A percentile compares a stretch with the other conserved stretches of the same genome.
These are phyloP conservation scores for Nakazawaea ambrosiae DNA, from an alignment of 805 yeast species.

Conservation along the genomic window DNA sequence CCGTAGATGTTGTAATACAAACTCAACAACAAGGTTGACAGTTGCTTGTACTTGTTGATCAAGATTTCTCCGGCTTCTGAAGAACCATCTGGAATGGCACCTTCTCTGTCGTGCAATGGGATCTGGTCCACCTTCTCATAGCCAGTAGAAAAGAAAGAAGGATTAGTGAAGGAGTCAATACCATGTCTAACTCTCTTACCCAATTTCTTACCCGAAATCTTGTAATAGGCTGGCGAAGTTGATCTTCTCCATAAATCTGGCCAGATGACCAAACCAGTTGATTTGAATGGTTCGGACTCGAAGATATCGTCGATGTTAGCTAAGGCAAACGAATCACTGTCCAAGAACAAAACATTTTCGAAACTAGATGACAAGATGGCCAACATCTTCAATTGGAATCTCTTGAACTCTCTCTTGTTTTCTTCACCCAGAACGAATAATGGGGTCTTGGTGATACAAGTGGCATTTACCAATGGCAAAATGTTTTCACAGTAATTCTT, in stretches of 20 bases:
- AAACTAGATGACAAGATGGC: constrained; percentile 37
- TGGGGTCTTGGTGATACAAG: constrained; percentile 48
- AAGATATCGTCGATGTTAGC: constrained; percentile 30
- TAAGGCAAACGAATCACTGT: constrained; percentile 37
- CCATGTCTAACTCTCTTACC: constrained; percentile 30
- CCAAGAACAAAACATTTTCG: constrained; percentile 38
- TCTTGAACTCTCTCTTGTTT: constrained; percentile 34
- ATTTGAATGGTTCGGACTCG: constrained; percentile 39
- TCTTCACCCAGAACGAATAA: constrained; percentile 24
- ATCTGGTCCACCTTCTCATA: constrained; percentile 19
- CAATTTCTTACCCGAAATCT: constrained; percentile 44
- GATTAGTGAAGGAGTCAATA: constrained; percentile 17
- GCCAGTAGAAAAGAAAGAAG: constrained; percentile 9
- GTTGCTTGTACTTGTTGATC: constrained; percentile 52
- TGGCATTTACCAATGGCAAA: constrained; percentile 44
- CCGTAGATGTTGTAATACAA: constrained; percentile 63
- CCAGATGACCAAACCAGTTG: constrained; percentile 59
- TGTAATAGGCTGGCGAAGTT: constrained; percentile 64
- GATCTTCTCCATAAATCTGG: constrained; percentile 80
- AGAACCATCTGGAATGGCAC: constrained; percentile 59
- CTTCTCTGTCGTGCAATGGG: constrained; percentile 54
- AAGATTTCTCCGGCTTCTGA: constrained; percentile 68
- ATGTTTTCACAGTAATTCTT: constrained; percentile 39
- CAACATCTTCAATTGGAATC: constrained; percentile 30
- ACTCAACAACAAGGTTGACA: constrained; percentile 50